phyloP scores from a whole-genome alignment of 2,329 filamentous ascomycete genomes.

The Fusarium cicatricum region DNA sequence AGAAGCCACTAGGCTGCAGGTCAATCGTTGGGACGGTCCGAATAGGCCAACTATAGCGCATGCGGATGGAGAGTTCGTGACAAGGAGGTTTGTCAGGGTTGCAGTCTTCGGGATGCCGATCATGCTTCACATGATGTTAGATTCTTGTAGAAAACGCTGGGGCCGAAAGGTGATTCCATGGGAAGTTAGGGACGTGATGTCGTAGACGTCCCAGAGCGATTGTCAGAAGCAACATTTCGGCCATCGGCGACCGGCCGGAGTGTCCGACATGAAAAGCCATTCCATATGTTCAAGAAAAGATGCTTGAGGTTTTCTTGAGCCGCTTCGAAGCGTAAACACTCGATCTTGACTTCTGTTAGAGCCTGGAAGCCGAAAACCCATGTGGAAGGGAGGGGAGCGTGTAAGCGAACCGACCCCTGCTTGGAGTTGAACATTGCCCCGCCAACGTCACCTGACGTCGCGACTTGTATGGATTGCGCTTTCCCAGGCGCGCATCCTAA shows the following conservation, averaged over 20 bases:
- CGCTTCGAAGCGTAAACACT: not conserved
- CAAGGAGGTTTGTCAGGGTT: not conserved
- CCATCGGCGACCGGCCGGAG: not conserved
- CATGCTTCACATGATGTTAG: not conserved
- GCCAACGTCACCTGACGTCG: conserved; percentile 42
- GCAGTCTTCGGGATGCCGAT: not conserved
- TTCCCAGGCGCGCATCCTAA: conserved; percentile 15
- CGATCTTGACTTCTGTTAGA: too few species aligned
- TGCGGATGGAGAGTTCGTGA: not conserved
- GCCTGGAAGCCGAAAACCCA: too few species aligned
- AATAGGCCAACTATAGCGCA: conserved; percentile 11
- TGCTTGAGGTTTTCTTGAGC: not conserved
- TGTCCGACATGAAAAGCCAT: conserved; percentile 1
- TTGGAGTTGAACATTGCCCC: conserved; percentile 6
- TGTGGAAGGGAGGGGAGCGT: too few species aligned
- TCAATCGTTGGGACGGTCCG: conserved; percentile 22
- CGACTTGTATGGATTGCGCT: conserved; percentile 31
- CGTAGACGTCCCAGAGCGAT: not conserved
- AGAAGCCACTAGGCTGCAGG: conserved; percentile 7
- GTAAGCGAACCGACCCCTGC: conserved; percentile 12
- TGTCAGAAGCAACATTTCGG: not conserved
- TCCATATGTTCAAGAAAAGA: not conserved
- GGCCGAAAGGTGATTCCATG: not conserved
- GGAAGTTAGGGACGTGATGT: not conserved
- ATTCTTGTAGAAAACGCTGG: not conserved